Evolutionary conservation across 768 basidiomycete genomes (phyloP), one percentile per base, ranked within the genome.

Genomic region (Tricholoma matsutake): DNA sequence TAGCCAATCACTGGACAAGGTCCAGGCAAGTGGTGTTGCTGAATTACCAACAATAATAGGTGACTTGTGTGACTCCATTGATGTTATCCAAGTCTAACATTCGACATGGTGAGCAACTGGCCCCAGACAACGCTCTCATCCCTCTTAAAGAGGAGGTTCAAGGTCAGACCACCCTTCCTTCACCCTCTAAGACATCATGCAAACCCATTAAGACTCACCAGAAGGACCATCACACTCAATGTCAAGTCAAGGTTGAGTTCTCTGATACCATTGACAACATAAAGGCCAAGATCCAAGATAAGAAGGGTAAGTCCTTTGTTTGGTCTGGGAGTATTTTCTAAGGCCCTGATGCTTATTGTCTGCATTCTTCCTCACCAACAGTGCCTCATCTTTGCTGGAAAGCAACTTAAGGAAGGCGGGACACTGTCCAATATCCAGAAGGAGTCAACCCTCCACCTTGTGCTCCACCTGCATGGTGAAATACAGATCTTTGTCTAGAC

Each of bases 401-500:
- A 1, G 16, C 14, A 51, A 51, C 49, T 16, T 51, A 11, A 51
- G 25, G 49, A 51, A 6, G 49, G 49, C 28, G 13, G 13, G 28
- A 51, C 8, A 5, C 14, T 31, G 49, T 4, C 6, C 14, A 31
- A 51, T 29, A 51, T 51, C 29, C 49, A 29, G 25, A 29, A 31
- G 11, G 49, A 29, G 49, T 51, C 49, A 29, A 51, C 6, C 49
- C 25, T 51, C 49, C 28, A 29, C 49, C 49, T 51, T 11, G 6
- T 29, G 13, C 49, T 29, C 29, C 3, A 13, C 28, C 14, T 16
- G 28, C 14, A 28, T 14, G 14, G 14, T 51, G 49, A 11, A 51
- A 51, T 51, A 11, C 49, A 51, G 49, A 51, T 51, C 28, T 29
- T 29, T 9, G 28, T 51, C 49, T 22, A 47, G 18, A 62, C 65